Conservation (phyloP, 2,329 filamentous ascomycete genomes). For the Fusarium sp. region DNA sequence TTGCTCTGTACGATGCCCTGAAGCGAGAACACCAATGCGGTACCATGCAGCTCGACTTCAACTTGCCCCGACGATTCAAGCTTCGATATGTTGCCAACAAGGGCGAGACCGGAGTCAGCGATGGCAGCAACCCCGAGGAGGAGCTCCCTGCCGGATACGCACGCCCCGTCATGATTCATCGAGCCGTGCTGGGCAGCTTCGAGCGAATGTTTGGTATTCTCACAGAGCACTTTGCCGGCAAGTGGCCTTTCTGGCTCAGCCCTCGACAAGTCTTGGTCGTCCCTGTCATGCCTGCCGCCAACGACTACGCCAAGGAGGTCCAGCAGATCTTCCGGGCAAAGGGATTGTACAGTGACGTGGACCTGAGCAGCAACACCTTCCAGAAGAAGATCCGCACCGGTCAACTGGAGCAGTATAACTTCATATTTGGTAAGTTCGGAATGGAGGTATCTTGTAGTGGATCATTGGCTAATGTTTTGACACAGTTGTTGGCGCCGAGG, state of each 20-base stretch:
- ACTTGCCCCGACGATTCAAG: constrained; percentile 67
- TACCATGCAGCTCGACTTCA: constrained; percentile 96
- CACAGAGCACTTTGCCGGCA: constrained; percentile 86
- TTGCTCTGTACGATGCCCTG: constrained; percentile 90
- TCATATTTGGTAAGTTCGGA: constrained; percentile 73
- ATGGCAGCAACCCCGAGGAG: constrained; percentile 58
- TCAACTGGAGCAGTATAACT: constrained; percentile 86
- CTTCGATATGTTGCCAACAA: constrained; percentile 66
- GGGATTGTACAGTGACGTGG: constrained; percentile 75
- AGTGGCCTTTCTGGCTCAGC: constrained; percentile 91
- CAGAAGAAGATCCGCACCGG: constrained; percentile 91
- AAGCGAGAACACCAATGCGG: constrained; percentile 73
- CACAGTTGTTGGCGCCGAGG: constrained; percentile 72
- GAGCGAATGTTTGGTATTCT: constrained; percentile 78
- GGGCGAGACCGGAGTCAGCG: constrained; percentile 57
- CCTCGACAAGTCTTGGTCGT: constrained; percentile 78
- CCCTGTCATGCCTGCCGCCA: constrained; percentile 80
- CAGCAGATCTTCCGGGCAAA: constrained; percentile 75
- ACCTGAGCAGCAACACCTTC: constrained; percentile 78
- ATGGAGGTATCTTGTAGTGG: background rate
- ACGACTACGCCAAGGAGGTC: constrained; percentile 82
- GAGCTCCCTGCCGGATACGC: constrained; percentile 77
- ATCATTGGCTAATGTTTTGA: constrained; percentile 30
- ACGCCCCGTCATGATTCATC: constrained; percentile 88
- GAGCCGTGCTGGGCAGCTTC: constrained; percentile 81